Base-by-base conservation (phyloP, 805 yeast genomes). In the Clavispora phyllophila region DNA sequence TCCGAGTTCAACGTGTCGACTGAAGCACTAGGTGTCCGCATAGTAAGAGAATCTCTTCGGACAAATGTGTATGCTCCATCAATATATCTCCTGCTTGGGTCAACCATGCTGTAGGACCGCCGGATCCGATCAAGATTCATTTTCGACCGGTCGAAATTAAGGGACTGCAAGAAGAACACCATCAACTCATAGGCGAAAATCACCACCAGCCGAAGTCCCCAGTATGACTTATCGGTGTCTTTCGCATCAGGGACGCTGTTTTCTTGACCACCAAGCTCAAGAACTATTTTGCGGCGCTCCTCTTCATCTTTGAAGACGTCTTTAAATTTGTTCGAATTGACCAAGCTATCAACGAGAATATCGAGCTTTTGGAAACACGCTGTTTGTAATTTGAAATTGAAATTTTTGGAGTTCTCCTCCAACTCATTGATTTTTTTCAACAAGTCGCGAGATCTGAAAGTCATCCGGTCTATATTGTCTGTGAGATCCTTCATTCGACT, bases 101-200 rank as follows among this genome's bases (percentile, higher is more conserved):
- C 75, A 20, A 70, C 55, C 46, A 65, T 63, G 14, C 48, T 57
- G 66, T 73, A 70, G 17, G 61, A 54, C 28, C 56, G 46, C 50
- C 73, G 53, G 39, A 70, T 70, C 40, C 75, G 46, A 42, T 68
- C 73, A 40, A 68, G 54, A 50, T 70, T 69, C 74, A 70, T 70
- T 31, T 61, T 65, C 25, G 67, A 55, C 37, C 72, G 53, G 48
- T 70, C 71, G 47, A 70, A 65, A 37, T 62, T 60, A 49, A 68
- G 63, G 10, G 67, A 34, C 31, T 56, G 65, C 46, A 64, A 61
- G n/a, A 67, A 41, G n/a, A 55, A 56, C 27, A 50, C 45, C 24
- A 68, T 43, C 48, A 62, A 50, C 25, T 68, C 71, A 47, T 63
- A 68, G 5, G 64, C n/a, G 43, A 59, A 64, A 9, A 60, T 53